Evolutionary conservation across 345 rosid genomes (phyloP).

Genomic region (Eucalyptus erythrocorys): DNA sequence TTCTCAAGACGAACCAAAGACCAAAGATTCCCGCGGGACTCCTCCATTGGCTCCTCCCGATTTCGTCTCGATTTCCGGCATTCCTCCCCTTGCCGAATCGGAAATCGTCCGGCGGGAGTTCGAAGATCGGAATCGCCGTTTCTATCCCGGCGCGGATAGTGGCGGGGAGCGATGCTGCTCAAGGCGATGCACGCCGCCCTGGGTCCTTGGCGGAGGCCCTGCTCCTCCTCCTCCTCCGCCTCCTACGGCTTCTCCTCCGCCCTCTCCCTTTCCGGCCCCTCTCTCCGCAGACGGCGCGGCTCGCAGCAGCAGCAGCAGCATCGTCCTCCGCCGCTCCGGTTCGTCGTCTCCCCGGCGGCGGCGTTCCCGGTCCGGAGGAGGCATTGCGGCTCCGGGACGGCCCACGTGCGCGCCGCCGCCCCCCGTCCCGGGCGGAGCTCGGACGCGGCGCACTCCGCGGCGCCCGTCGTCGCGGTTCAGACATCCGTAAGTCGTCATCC

Average conservation of each 20-base stretch:
- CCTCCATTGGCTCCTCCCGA: not conserved
- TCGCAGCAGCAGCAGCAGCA: not conserved
- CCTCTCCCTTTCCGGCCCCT: constrained; percentile 3
- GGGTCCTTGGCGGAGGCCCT: constrained; percentile 45
- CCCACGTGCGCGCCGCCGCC: constrained; percentile 9
- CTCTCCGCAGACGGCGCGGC: not conserved
- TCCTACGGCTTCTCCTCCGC: constrained; percentile 15
- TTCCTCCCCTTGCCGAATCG: not conserved
- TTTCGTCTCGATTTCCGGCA: not conserved
- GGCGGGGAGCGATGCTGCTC: constrained; percentile 25
- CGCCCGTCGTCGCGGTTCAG: constrained; percentile 26
- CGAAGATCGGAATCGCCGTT: not conserved
- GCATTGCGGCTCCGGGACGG: not conserved
- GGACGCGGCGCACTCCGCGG: constrained; percentile 5
- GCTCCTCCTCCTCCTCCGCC: constrained; percentile 5
- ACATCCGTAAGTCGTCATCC: constrained; percentile 8
- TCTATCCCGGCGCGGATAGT: not conserved
- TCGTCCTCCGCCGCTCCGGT: not conserved
- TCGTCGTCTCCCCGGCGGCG: not conserved
- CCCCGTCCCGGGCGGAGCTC: constrained; percentile 32
- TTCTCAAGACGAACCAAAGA: not conserved
- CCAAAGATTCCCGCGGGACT: not conserved
- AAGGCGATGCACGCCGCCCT: constrained; percentile 55
- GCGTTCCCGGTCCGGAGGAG: not conserved
- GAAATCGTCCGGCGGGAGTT: not conserved